phyloP scores from a whole-genome alignment of 257 asterid genomes.

The Solanum piurae region DNA sequence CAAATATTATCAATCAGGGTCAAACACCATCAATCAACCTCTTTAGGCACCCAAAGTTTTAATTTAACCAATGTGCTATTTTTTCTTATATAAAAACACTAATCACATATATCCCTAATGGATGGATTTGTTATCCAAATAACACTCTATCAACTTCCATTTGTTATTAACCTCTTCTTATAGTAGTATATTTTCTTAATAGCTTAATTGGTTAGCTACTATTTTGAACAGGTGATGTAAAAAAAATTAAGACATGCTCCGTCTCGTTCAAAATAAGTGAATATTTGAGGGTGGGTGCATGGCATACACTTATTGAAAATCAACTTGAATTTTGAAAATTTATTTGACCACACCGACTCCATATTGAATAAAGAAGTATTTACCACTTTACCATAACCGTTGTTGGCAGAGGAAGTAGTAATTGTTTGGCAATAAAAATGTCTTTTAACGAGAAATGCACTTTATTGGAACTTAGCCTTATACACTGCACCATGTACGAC shows the following conservation, averaged over 20 bases:
- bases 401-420: not conserved
- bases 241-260: no score
- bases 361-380: no score
- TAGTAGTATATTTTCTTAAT: not conserved
- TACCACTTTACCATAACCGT: accelerated
- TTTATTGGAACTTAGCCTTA: not conserved
- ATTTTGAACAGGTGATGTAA: no score
- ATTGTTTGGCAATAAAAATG: not conserved
- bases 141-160: not conserved
- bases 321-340: not conserved
- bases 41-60: not conserved
- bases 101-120: not conserved
- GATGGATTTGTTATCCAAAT: not conserved
- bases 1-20: not conserved
- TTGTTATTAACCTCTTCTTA: not conserved
- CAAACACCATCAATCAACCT: not conserved
- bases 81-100: not conserved
- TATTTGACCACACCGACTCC: no score
- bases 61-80: not conserved
- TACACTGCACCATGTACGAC: not conserved
- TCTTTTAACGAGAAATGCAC: not conserved
- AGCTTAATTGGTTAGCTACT: not conserved
- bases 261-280: no score
- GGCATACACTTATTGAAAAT: not conserved
- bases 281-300: not conserved